phyloP scores from a whole-genome alignment of 176 grass and related monocot genomes.

The Lolium perenne region DNA sequence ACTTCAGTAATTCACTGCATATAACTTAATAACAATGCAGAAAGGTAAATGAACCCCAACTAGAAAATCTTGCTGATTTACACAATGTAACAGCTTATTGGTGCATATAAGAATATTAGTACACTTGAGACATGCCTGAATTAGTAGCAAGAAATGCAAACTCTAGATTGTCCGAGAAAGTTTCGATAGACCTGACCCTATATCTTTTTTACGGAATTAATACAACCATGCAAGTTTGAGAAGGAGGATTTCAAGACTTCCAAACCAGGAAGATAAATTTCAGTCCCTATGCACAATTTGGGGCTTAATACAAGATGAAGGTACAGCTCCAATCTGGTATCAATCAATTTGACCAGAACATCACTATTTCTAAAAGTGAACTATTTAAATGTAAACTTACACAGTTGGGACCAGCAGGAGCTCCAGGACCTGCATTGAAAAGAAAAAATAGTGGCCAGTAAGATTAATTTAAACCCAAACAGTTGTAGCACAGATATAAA shows the following conservation, averaged over 20 bases:
- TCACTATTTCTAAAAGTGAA: neutral
- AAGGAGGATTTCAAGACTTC: neutral
- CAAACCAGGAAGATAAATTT: neutral
- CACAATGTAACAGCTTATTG: neutral
- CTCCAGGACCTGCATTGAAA: conserved; percentile 81
- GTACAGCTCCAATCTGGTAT: neutral
- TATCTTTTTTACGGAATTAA: too few relatives aligned
- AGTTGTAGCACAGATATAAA: too few relatives aligned
- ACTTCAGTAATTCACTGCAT: neutral
- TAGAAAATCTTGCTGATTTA: too few relatives aligned
- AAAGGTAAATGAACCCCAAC: too few relatives aligned
- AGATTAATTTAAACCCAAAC: conserved; percentile 36
- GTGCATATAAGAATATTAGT: neutral
- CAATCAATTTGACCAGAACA: conserved; percentile 9
- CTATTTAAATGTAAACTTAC: conserved; percentile 65
- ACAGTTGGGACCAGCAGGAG: conserved; percentile 87
- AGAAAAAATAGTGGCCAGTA: conserved; percentile 2
- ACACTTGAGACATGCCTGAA: conserved; percentile 4
- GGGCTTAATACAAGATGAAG: conserved; percentile 17
- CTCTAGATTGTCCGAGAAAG: neutral
- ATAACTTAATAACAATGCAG: conserved; percentile 33
- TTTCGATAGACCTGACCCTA: neutral
- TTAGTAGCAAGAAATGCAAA: conserved; percentile 9
- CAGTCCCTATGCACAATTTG: neutral
- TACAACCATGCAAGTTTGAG: neutral